Conservation (phyloP, 768 basidiomycete species). For the Hericium erinaceus region DNA sequence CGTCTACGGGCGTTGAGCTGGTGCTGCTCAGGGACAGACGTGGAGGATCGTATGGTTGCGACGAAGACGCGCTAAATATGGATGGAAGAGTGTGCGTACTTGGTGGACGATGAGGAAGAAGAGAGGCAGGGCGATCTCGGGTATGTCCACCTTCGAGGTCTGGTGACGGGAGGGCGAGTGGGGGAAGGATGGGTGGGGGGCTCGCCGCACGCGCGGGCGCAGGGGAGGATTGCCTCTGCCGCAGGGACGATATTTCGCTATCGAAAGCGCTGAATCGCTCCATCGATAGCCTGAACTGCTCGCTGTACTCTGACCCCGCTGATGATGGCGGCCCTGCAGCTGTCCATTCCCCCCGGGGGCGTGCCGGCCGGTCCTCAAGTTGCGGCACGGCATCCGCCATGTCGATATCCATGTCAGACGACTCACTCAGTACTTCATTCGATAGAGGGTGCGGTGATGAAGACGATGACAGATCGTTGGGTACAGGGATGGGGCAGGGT, state of each 20-base stretch:
- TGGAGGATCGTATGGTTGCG: background rate
- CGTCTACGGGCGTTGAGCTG: no score
- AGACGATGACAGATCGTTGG: background rate
- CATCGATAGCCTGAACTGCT: slow-evolving; percentile 14
- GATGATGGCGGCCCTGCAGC: background rate
- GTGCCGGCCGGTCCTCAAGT: background rate
- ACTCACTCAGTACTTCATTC: background rate
- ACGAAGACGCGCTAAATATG: background rate
- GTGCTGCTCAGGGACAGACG: background rate
- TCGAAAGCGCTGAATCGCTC: slow-evolving; percentile 15
- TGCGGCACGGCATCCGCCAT: background rate
- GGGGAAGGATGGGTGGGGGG: slow-evolving; percentile 9
- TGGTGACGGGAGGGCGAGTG: slow-evolving; percentile 11
- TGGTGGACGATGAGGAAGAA: background rate
- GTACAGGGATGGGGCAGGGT: background rate
- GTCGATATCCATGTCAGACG: background rate
- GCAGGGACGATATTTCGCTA: slow-evolving; percentile 14
- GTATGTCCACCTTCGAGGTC: slow-evolving; percentile 1
- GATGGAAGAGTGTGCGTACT: background rate
- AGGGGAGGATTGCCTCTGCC: slow-evolving; percentile 5
- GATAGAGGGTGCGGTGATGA: background rate
- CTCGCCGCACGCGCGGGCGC: slow-evolving; percentile 5
- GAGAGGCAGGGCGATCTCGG: background rate
- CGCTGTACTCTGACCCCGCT: slow-evolving; percentile 4
- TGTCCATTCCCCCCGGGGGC: no score